These are phyloP conservation scores for Saccharomyces uvarum DNA, from an alignment of 1,139 yeast species.

Conservation along the genomic window DNA sequence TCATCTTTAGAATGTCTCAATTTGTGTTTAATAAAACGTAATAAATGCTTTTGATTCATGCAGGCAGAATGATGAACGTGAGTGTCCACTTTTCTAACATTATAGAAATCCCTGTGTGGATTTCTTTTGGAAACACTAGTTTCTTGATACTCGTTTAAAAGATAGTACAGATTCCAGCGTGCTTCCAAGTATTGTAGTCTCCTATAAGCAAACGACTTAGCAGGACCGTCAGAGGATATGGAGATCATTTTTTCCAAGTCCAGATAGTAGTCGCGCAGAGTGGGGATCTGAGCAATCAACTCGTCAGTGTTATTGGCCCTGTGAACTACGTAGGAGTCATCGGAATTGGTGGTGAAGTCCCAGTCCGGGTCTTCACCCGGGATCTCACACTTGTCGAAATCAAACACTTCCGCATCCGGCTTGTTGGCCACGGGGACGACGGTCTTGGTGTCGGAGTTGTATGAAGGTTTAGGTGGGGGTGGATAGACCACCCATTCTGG, in stretches of 20 bases:
- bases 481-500: constrained; percentile 77
- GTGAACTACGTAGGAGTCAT: constrained; percentile 63
- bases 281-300: constrained; percentile 57
- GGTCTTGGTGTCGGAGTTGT: constrained; percentile 65
- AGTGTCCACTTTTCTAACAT: constrained; percentile 96
- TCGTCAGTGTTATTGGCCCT: constrained; percentile 32
- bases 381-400: constrained; percentile 50
- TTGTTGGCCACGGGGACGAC: constrained; percentile 33
- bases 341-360: constrained; percentile 46
- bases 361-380: constrained; percentile 51
- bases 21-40: constrained; percentile 90
- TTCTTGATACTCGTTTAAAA: constrained; percentile 89
- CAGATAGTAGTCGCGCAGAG: constrained; percentile 70
- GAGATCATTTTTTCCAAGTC: constrained; percentile 67
- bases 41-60: constrained; percentile 94
- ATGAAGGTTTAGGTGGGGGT: constrained; percentile 87
- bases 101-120: constrained; percentile 96
- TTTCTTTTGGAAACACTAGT: constrained; percentile 73
- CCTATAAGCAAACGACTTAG: constrained; percentile 94
- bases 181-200: constrained; percentile 91
- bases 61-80: constrained; percentile 99
- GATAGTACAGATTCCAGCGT: constrained; percentile 84
- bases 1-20: constrained; percentile 74
- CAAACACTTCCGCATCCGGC: constrained; percentile 49
- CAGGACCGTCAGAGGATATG: constrained; percentile 88